These are phyloP conservation scores for Cyanodermella asteris DNA, from an alignment of 2,329 filamentous ascomycete genomes.

Conservation along the genomic window DNA sequence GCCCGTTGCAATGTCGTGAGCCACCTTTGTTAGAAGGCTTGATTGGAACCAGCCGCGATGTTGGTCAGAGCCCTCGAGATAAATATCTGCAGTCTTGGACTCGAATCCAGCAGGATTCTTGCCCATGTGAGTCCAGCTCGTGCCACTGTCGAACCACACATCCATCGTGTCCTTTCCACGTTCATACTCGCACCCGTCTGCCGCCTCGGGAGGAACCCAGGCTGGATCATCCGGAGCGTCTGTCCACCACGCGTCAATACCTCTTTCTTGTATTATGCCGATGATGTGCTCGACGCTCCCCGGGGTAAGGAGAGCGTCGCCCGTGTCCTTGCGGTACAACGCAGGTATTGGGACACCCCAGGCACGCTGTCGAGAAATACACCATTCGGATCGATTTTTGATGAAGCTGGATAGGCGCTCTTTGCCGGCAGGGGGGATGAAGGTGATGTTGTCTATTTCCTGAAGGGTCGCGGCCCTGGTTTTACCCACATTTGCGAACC, in stretches of 20 bases:
- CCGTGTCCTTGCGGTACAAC: slow-evolving; percentile 47
- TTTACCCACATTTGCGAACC: slow-evolving; percentile 79
- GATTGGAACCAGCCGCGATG: slow-evolving; percentile 98
- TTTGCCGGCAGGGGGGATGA: slow-evolving; percentile 55
- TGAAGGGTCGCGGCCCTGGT: slow-evolving; percentile 56
- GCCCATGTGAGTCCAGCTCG: slow-evolving; percentile 51
- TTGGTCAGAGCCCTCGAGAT: slow-evolving; percentile 85
- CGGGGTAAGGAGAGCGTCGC: slow-evolving; percentile 56
- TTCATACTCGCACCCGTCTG: slow-evolving; percentile 30
- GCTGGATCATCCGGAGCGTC: slow-evolving; percentile 51
- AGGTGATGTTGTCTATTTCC: slow-evolving; percentile 49
- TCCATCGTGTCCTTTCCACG: slow-evolving; percentile 94
- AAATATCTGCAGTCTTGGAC: slow-evolving; percentile 48
- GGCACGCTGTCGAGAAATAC: slow-evolving; percentile 81
- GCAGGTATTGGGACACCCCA: slow-evolving; percentile 96
- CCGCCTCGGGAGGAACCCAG: slow-evolving; percentile 44
- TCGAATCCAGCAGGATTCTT: slow-evolving; percentile 18
- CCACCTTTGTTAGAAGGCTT: slow-evolving; percentile 68
- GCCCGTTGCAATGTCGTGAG: slow-evolving; percentile 24
- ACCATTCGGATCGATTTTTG: slow-evolving; percentile 81
- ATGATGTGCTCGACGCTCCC: slow-evolving; percentile 73
- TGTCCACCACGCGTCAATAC: slow-evolving; percentile 88
- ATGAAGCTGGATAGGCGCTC: slow-evolving; percentile 68
- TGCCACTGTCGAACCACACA: slow-evolving; percentile 97
- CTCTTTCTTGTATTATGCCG: slow-evolving; percentile 48